A percentile compares a stretch with the other conserved stretches of the same genome.
Evolutionary conservation across 345 rosid genomes (phyloP).

Genomic region (Melaleuca quinquenervia): DNA sequence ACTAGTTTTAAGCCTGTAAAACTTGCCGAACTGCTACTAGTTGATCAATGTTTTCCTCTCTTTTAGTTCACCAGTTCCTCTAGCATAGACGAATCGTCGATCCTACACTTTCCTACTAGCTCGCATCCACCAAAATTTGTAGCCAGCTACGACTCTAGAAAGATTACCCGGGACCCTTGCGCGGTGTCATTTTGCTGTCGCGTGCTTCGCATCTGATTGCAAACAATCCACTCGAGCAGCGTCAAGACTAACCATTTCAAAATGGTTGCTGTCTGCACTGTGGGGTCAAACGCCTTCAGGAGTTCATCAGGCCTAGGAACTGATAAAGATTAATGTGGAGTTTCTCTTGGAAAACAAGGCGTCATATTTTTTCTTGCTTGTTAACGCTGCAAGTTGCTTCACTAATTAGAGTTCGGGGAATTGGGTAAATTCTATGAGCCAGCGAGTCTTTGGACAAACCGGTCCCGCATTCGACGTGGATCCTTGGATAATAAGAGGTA

Average conservation of each 20-base stretch:
- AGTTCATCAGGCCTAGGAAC: neutral
- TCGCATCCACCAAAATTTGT: neutral
- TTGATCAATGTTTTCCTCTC: neutral
- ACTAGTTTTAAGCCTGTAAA: neutral
- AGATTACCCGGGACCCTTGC: neutral
- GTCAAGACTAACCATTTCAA: neutral
- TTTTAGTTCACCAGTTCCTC: neutral
- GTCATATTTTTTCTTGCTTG: neutral
- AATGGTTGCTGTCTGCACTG: neutral
- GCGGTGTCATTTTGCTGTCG: neutral
- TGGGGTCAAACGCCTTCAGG: neutral
- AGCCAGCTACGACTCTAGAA: neutral
- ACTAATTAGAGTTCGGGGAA: neutral
- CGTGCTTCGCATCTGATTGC: neutral
- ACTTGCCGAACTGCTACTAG: neutral
- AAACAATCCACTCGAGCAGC: neutral
- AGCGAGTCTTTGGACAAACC: neutral
- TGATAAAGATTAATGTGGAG: accelerated
- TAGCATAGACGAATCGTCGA: neutral
- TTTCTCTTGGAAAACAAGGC: neutral
- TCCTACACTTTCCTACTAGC: neutral
- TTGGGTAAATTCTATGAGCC: neutral
- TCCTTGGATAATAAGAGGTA: neutral
- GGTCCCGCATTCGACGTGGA: neutral
- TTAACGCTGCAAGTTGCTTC: neutral